These are phyloP conservation scores for Penicillium mononematosum DNA, from an alignment of 495 filamentous ascomycete genomes.

Conservation along the genomic window DNA sequence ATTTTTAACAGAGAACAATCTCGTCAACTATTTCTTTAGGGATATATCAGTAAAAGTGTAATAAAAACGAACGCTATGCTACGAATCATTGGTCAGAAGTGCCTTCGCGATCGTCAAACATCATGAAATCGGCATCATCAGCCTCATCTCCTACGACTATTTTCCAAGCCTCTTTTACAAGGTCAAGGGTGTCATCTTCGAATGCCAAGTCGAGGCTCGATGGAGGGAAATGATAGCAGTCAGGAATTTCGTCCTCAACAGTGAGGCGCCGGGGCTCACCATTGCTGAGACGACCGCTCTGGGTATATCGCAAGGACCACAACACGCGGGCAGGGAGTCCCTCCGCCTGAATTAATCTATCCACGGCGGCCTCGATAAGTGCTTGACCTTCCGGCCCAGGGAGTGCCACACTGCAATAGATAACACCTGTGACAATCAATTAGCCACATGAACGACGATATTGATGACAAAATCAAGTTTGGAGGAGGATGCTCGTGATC, in stretches of 20 bases:
- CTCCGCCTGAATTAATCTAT: slow-evolving; percentile 47
- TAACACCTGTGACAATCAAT: slow-evolving; percentile 57
- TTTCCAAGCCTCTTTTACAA: slow-evolving; percentile 64
- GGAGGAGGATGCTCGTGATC: slow-evolving; percentile 54
- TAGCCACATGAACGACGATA: slow-evolving; percentile 39
- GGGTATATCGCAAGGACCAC: slow-evolving; percentile 65
- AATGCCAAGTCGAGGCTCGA: slow-evolving; percentile 62
- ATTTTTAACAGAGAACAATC: not conserved
- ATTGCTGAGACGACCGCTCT: slow-evolving; percentile 33
- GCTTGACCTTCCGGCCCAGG: slow-evolving; percentile 36
- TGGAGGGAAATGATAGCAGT: slow-evolving; percentile 48
- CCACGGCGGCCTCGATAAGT: slow-evolving; percentile 55
- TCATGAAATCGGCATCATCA: slow-evolving; percentile 60
- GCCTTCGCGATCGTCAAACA: slow-evolving; percentile 46
- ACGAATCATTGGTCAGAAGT: slow-evolving; percentile 33
- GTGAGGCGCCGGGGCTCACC: slow-evolving; percentile 12
- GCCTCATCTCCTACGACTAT: slow-evolving; percentile 53
- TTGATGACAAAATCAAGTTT: slow-evolving; percentile 15
- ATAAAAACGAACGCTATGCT: slow-evolving; percentile 8
- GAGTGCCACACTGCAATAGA: slow-evolving; percentile 59
- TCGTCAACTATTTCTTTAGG: not conserved
- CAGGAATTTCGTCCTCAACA: slow-evolving; percentile 22
- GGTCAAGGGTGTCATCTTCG: slow-evolving; percentile 61
- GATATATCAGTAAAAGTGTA: not conserved
- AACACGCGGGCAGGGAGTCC: slow-evolving; percentile 44